Conservation (phyloP, 176 grass and related monocot genomes). For the Cymbopogon citratus region DNA sequence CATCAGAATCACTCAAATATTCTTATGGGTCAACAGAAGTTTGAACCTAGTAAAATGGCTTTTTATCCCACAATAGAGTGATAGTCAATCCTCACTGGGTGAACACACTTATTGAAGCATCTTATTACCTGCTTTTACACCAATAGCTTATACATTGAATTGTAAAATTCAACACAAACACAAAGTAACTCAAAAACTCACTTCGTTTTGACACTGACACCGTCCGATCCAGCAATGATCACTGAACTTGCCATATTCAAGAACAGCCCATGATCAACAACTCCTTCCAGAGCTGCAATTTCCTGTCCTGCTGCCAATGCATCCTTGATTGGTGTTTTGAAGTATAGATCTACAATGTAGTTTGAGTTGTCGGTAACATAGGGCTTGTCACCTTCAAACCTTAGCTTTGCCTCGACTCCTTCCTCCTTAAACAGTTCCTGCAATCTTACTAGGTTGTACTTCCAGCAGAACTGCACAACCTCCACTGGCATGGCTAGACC, state of each 20-base stretch:
- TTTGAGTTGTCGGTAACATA: slow-evolving; percentile 90
- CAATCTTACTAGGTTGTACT: slow-evolving; percentile 74
- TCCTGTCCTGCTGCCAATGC: slow-evolving; percentile 62
- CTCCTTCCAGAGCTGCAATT: slow-evolving; percentile 76
- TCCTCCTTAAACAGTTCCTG: slow-evolving; percentile 78
- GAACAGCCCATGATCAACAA: slow-evolving; percentile 93
- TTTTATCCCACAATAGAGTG: not conserved
- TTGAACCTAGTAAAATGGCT: not conserved
- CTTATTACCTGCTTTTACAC: slow-evolving; percentile 23
- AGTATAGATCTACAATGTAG: slow-evolving; percentile 88
- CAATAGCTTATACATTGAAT: slow-evolving; percentile 20
- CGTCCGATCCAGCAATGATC: slow-evolving; percentile 85
- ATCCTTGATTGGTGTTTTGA: slow-evolving; percentile 87
- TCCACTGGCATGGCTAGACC: slow-evolving; percentile 96
- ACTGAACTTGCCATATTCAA: slow-evolving; percentile 89
- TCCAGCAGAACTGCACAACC: slow-evolving; percentile 99
- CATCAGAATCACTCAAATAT: not conserved
- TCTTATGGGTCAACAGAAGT: not conserved
- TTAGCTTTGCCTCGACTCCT: slow-evolving; percentile 73
- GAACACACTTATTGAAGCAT: slow-evolving; percentile 37
- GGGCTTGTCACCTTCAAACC: slow-evolving; percentile 59
- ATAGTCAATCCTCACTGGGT: not conserved
- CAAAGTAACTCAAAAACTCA: slow-evolving; percentile 34
- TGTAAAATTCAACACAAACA: slow-evolving; percentile 6
- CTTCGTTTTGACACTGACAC: slow-evolving; percentile 78